Evolutionary conservation across 345 rosid species (phyloP).

Genomic region (Hypericum androsaemum): DNA sequence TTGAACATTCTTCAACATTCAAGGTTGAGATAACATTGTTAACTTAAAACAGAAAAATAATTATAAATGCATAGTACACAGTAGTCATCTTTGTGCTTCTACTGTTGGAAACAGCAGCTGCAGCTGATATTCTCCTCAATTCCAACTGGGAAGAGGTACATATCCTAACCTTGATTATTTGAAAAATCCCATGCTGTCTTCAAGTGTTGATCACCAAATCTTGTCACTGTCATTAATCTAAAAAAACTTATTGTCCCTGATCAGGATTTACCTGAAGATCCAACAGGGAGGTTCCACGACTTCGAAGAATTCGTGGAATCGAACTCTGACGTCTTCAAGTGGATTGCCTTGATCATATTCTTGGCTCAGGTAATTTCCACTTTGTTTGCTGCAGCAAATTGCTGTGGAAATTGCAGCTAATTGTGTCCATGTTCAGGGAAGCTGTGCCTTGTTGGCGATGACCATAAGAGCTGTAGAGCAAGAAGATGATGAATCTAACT

Average conservation of each 20-base stretch:
- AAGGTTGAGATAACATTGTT: no score
- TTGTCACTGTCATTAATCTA: neutral
- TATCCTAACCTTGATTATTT: neutral
- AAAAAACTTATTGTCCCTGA: neutral
- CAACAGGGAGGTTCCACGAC: constrained; percentile 41
- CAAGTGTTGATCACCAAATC: neutral
- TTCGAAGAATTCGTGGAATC: constrained; percentile 40
- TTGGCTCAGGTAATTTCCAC: constrained; percentile 30
- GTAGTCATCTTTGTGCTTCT: constrained; percentile 28
- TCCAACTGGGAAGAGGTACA: constrained; percentile 46
- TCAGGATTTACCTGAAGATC: constrained; percentile 58
- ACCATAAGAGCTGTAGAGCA: constrained; percentile 24
- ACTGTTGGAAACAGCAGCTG: constrained; percentile 26
- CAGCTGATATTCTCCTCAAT: constrained; percentile 40
- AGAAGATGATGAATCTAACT: constrained; percentile 9
- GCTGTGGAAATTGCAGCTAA: no score
- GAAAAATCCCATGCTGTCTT: neutral
- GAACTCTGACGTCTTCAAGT: constrained; percentile 31
- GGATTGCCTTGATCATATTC: constrained; percentile 30
- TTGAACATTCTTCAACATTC: no score
- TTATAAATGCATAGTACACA: constrained; percentile 26
- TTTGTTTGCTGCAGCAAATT: no score
- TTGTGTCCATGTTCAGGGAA: constrained; percentile 23
- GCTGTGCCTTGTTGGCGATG: constrained; percentile 26
- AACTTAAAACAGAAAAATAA: no score